Evolutionary conservation across 176 grass and related monocot species (phyloP).

Genomic region (Panicum miliaceum): DNA sequence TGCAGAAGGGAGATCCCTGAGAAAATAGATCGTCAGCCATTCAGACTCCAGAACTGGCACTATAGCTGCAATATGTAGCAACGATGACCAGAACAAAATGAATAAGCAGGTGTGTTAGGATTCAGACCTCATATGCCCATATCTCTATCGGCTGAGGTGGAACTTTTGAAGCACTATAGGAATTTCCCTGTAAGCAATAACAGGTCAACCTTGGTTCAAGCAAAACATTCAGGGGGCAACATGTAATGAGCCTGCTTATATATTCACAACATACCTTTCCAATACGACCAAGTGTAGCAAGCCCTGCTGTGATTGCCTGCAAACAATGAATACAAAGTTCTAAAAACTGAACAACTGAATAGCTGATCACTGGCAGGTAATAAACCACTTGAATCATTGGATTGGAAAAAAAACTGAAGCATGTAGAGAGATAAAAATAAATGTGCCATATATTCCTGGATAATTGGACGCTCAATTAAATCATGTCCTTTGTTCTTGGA

Average conservation of each 20-base stretch:
- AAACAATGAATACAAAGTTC: conserved; percentile 31
- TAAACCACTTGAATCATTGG: neutral
- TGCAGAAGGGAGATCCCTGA: conserved; percentile 91
- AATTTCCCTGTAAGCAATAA: conserved; percentile 61
- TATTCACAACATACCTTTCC: conserved; percentile 65
- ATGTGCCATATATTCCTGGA: neutral
- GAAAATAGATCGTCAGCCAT: conserved; percentile 17
- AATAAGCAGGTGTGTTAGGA: conserved; percentile 13
- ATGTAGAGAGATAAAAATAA: neutral
- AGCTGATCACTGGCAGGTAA: neutral
- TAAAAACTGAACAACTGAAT: neutral
- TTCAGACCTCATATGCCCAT: conserved; percentile 90
- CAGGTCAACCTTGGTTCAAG: neutral
- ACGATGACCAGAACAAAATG: neutral
- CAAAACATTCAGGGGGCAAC: conserved; percentile 26
- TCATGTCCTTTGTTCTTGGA: neutral
- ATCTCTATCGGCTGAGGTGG: conserved; percentile 77
- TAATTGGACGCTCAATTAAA: neutral
- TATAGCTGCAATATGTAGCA: neutral
- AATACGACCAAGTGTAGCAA: conserved; percentile 71
- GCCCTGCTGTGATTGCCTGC: conserved; percentile 75
- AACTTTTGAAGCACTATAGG: conserved; percentile 73
- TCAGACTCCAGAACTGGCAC: conserved; percentile 22
- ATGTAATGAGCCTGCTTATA: conserved; percentile 23
- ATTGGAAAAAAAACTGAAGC: neutral